Percentiles rank a stretch among this genome's conserved stretches.
Evolutionary conservation across 441 rosid species (phyloP).

Genomic region (Kokia cookei): DNA sequence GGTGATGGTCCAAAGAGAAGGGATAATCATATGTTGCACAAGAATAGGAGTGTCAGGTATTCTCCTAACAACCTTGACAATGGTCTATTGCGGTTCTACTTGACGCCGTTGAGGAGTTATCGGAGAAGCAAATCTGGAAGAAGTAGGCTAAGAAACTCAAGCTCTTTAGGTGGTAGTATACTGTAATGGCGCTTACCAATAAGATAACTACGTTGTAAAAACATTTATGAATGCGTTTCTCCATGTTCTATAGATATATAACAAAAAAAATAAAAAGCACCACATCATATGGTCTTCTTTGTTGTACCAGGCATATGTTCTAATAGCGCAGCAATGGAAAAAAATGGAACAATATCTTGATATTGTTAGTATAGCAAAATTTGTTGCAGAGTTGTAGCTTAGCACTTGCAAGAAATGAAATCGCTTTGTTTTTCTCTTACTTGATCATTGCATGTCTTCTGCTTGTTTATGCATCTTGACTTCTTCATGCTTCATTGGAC

Average conservation of each 20-base stretch:
- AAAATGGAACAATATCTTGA: not conserved
- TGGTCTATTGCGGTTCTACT: conserved; percentile 45
- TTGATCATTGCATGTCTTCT: not conserved
- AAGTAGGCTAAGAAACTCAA: conserved; percentile 35
- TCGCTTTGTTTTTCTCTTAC: not conserved
- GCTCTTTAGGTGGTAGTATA: conserved; percentile 22
- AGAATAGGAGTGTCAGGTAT: conserved; percentile 18
- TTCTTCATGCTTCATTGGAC: not conserved
- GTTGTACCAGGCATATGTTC: conserved; percentile 15
- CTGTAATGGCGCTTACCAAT: conserved; percentile 22
- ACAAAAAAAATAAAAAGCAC: not conserved
- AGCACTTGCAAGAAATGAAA: not conserved
- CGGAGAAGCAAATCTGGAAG: conserved; percentile 42
- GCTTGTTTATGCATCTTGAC: not conserved
- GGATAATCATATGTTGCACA: conserved; percentile 24
- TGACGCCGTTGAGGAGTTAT: conserved; percentile 51
- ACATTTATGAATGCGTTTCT: conserved; percentile 21
- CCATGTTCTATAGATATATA: conserved; percentile 19
- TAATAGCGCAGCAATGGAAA: conserved; percentile 14
- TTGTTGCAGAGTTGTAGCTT: not conserved
- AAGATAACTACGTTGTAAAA: conserved; percentile 32
- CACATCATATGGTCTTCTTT: conserved; percentile 18
- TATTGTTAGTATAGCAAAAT: not conserved
- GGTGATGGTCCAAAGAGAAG: conserved; percentile 23
- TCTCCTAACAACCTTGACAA: conserved; percentile 38